Evolutionary conservation across 2,329 filamentous ascomycete genomes (phyloP).

Genomic region (Neonectria faginata): DNA sequence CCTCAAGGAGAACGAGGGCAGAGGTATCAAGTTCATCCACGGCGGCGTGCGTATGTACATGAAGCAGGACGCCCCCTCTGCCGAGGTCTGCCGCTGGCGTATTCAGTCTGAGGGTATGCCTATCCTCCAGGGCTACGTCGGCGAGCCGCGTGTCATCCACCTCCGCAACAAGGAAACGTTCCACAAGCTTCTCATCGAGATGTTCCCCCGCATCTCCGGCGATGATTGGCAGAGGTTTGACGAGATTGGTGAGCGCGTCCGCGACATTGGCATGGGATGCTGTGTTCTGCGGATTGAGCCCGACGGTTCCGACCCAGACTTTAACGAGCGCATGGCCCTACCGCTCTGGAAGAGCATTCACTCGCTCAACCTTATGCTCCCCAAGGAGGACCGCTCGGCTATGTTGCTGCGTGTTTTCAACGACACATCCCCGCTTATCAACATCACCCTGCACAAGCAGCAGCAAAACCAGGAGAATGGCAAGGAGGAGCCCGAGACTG

Average conservation of each 20-base stretch:
- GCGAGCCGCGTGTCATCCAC: slow-evolving; percentile 78
- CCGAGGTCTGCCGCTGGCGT: slow-evolving; percentile 90
- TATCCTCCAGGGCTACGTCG: slow-evolving; percentile 91
- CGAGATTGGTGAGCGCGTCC: slow-evolving; percentile 87
- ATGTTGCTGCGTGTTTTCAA: slow-evolving; percentile 94
- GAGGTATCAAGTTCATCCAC: slow-evolving; percentile 94
- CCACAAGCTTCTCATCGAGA: slow-evolving; percentile 85
- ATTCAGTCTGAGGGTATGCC: slow-evolving; percentile 95
- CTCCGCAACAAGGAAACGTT: slow-evolving; percentile 84
- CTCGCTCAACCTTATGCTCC: slow-evolving; percentile 95
- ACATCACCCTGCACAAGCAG: slow-evolving; percentile 69
- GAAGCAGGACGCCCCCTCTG: slow-evolving; percentile 91
- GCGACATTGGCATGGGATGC: slow-evolving; percentile 88
- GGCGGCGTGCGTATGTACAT: slow-evolving; percentile 99
- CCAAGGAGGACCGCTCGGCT: slow-evolving; percentile 93
- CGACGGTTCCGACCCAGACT: slow-evolving; percentile 69
- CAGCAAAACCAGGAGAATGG: slow-evolving; percentile 55
- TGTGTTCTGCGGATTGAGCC: slow-evolving; percentile 89
- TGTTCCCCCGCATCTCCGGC: slow-evolving; percentile 91
- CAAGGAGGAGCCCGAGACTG: slow-evolving; percentile 50
- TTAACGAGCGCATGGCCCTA: slow-evolving; percentile 83
- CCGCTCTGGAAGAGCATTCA: slow-evolving; percentile 95
- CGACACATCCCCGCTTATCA: slow-evolving; percentile 85
- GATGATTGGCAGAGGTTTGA: slow-evolving; percentile 80
- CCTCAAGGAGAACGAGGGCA: slow-evolving; percentile 86